These are phyloP conservation scores for Aspergillus tamarii DNA, from an alignment of 2,329 filamentous ascomycete genomes.

Conservation along the genomic window DNA sequence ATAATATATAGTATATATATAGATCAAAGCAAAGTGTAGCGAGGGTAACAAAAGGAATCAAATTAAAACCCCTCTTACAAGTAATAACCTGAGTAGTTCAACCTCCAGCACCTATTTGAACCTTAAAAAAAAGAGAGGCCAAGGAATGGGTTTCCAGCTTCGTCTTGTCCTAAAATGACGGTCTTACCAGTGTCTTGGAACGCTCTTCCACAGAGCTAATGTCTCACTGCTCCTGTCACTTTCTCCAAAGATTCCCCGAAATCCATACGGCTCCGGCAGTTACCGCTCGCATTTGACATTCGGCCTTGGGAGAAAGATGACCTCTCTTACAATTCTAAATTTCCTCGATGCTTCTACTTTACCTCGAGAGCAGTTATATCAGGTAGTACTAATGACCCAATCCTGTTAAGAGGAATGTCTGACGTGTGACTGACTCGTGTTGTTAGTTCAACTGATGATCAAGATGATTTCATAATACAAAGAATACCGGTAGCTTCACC, in stretches of 20 bases:
- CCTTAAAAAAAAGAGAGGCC: background rate
- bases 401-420: background rate
- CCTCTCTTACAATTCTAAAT: background rate
- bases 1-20: too few relatives aligned
- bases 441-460: background rate
- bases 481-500: background rate
- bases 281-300: background rate
- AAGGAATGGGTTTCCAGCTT: background rate
- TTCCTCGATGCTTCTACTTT: background rate
- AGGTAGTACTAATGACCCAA: background rate
- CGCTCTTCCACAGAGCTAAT: background rate
- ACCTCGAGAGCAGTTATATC: background rate
- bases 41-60: background rate
- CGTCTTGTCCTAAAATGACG: background rate
- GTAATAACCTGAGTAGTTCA: background rate
- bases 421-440: background rate
- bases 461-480: background rate
- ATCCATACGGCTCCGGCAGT: background rate
- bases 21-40: background rate
- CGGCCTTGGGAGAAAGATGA: background rate
- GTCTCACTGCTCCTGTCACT: slow-evolving; percentile 4
- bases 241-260: slow-evolving; percentile 6
- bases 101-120: background rate
- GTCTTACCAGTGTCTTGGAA: slow-evolving; percentile 3
- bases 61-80: background rate